Base-by-base conservation (phyloP, 192 early-diverging fungal genomes). In the Geranomyces michiganensis region DNA sequence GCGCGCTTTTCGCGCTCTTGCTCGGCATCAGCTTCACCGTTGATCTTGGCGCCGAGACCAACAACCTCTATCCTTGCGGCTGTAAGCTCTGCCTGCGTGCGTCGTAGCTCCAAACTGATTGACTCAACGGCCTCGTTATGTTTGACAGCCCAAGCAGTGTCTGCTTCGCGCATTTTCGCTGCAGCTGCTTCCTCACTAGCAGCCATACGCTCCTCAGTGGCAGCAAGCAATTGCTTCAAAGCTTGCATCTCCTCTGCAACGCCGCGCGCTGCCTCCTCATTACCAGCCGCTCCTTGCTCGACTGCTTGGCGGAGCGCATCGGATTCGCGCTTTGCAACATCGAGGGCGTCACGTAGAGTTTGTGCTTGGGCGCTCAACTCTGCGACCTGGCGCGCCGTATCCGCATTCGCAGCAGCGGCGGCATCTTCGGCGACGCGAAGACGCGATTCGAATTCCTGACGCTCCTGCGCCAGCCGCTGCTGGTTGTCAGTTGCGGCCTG, bases 1-100 rank as follows among this genome's bases (percentile, higher is more conserved):
- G 36, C 14, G 45, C 56, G 47, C 45, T 58, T 44, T 29, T 69
- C 22, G 56, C 30, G 13, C 55, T 60, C 22, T n/a, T 29, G 56
- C 60, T 51, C 43, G 33, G 60, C 45, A 53, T 48, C 56, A 17
- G 56, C 41, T 41, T 41, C 5, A 10, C 10, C 36, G 5, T 41
- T 3, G 10, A 7, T 3, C 10, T 41, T 41, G 36, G 36, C 3
- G 36, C 36, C 10, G 3, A 41, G 10, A 41, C 5, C 36, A 7
- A 10, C 36, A 41, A 10, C 3, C 36, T 41, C 36, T 10, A 41
- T 3, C 36, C 36, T 3, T 10, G 36, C 36, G 10, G 10, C 36
- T 41, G 36, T 10, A 10, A 41, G 36, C 10, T 41, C 36, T 7
- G 5, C 36, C 10, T 41, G 36, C 36, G 36, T 41, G 36, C 36